Evolutionary conservation across 768 basidiomycete species (phyloP), one percentile per base, ranked within the genome.

Genomic region (Boletales sp.): DNA sequence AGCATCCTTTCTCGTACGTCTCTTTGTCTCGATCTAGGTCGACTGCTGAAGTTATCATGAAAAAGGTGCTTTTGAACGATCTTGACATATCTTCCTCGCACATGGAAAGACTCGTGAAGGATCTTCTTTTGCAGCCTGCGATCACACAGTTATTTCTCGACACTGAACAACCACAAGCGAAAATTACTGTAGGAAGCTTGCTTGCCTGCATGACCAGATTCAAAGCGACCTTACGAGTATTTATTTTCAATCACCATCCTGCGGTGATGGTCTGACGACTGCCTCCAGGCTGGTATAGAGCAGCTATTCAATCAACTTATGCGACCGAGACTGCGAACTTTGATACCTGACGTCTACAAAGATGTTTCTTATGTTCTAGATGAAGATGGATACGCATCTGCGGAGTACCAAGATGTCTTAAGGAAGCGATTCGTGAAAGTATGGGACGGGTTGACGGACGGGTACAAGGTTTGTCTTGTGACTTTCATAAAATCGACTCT

Each of bases 231-330:
- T 72, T 92, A 43, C 84, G 86, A 67, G 94, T 92, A 64, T 50
- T 75, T 57, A n/a, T 57, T 21, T 18, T 32, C 4, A 27, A 27
- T 11, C n/a, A 1, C 40, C n/a, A 1, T 2, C n/a, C 15, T n/a
- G 29, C 17, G 15, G 34, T 44, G 21, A 30, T 39, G 15, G 13
- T 47, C 50, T 56, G 13, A 64, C 19, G 4, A 38, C 13, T 14
- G 4, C 41, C 19, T 47, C 18, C 40, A 94, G 91, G 73, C 79
- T 3, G 91, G 94, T 14, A 73, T 97, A 24, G 97, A 99, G 58
- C 92, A 95, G 59, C 74, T 98, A 34, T 97, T 98, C 75, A 97
- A 94, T 59, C 95, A 98, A 63, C 75, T 97, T 10, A 78, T 94
- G 59, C 81, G 94, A 17, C 94, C 97, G 0, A 85, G 84, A 51